phyloP scores from a whole-genome alignment of 129 eudicot species.

The Flaveria robusta region DNA sequence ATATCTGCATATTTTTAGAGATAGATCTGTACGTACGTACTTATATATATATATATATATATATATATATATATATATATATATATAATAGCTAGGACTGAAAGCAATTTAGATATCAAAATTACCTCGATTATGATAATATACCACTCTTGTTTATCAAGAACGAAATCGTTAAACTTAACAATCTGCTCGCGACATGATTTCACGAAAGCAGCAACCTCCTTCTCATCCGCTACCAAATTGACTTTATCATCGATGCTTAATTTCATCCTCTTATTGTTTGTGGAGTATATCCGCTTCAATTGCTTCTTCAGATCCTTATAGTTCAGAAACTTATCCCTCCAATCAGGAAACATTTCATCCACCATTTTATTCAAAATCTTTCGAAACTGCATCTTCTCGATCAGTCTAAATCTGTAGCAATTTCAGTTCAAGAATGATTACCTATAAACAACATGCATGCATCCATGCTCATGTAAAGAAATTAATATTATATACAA shows the following conservation, averaged over 20 bases:
- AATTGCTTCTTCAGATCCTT: conserved; percentile 68
- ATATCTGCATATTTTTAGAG: too few species aligned
- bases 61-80: too few species aligned
- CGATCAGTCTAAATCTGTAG: background rate
- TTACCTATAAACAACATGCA: background rate
- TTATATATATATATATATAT: too few species aligned
- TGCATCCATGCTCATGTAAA: too few species aligned
- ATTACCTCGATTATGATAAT: conserved; percentile 56
- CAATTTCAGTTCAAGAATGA: conserved; percentile 1
- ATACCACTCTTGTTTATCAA: conserved; percentile 69
- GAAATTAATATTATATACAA: background rate
- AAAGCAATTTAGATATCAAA: background rate
- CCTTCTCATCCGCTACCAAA: conserved; percentile 37
- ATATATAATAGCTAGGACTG: too few species aligned
- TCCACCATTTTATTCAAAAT: conserved; percentile 45
- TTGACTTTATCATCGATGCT: conserved; percentile 27
- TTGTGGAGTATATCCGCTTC: conserved; percentile 39
- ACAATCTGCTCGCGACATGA: conserved; percentile 55
- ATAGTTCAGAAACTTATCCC: conserved; percentile 61
- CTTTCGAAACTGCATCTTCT: conserved; percentile 67
- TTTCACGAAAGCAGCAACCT: conserved; percentile 49
- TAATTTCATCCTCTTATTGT: conserved; percentile 45
- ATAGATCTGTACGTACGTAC: too few species aligned
- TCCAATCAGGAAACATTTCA: conserved; percentile 68
- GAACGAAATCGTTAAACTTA: conserved; percentile 62